Evolutionary conservation across 1,284 basidiomycete genomes (phyloP), one percentile per base, ranked within the genome.

Genomic region (Ganoderma multipileum): DNA sequence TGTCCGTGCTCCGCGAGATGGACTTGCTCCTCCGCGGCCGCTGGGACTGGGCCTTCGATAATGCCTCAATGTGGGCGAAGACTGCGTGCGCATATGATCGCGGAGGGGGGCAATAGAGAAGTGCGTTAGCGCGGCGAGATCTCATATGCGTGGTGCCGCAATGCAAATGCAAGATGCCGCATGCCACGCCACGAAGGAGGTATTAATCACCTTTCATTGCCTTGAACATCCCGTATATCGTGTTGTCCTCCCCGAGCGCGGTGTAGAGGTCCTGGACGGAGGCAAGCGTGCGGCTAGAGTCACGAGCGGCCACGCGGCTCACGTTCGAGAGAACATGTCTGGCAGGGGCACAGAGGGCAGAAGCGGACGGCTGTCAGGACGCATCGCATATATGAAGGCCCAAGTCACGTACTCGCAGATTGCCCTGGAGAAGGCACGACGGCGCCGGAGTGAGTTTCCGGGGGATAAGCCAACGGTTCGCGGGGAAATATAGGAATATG

Each of bases 271-370:
- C 94, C 71, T 94, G 89, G 7, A 90, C 84, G 20, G 89, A 91
- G 23, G 95, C 95, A 8, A 83, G 84, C 6, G 91, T 88, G 58
- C 91, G 87, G 75, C 93, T 93, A 76, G 91, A 95, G 78, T 96
- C 95, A 65, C 95, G 87, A 41, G 93, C 89, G 28, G 91, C 90
- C 33, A 97, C 94, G 52, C 93, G 89, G 64, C 92, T 91, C 33
- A 97, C 89, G 75, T 93, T 94, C 6, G 91, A 88, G 57, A 97
- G 83, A 62, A 96, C 85, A 80, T 95, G 94, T 78, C 95, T 97
- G 64, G 26, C 50, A 20, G 44, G 59, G 44, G 41, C 41, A 42
- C 44, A 47, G 16, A 41, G 61, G 44, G 39, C 57, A 26, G 59
- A 44, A 47, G 28, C 26, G 39, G 42, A 26, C 42, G 61, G 30